These are phyloP conservation scores for Aspergillus fumigatus DNA, from an alignment of 2,329 filamentous ascomycete species.

Conservation along the genomic window DNA sequence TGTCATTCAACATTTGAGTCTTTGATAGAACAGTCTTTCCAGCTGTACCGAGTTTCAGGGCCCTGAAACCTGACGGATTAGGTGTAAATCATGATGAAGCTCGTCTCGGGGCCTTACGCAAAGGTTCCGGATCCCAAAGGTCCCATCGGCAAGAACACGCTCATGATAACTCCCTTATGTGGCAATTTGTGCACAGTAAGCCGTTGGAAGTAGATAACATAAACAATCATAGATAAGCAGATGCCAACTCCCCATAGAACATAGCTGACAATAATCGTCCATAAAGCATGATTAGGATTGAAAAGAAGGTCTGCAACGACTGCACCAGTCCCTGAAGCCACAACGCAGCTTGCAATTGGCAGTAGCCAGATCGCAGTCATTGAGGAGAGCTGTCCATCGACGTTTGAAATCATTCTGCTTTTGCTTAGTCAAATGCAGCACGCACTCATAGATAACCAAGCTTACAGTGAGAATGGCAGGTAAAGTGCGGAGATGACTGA, in stretches of 20 bases:
- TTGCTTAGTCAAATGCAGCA: neutral
- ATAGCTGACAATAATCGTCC: slow-evolving; percentile 59
- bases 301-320: slow-evolving; percentile 56
- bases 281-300: slow-evolving; percentile 50
- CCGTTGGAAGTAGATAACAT: slow-evolving; percentile 65
- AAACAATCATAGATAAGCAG: slow-evolving; percentile 55
- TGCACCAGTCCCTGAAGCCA: slow-evolving; percentile 58
- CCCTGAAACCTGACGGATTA: slow-evolving; percentile 17
- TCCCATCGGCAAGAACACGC: slow-evolving; percentile 61
- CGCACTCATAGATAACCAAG: neutral
- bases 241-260: slow-evolving; percentile 64
- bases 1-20: slow-evolving; percentile 17
- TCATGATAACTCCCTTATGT: slow-evolving; percentile 62
- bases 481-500: slow-evolving; percentile 47
- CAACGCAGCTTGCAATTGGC: slow-evolving; percentile 61
- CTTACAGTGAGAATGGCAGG: slow-evolving; percentile 53
- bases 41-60: slow-evolving; percentile 47
- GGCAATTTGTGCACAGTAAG: slow-evolving; percentile 62
- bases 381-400: slow-evolving; percentile 35
- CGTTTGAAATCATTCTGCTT: neutral
- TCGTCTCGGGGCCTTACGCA: slow-evolving; percentile 25
- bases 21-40: slow-evolving; percentile 28
- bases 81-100: neutral
- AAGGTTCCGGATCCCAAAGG: slow-evolving; percentile 63
- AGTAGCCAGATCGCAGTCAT: slow-evolving; percentile 62